Evolutionary conservation across 768 basidiomycete genomes (phyloP).

Genomic region (Coprinopsis cinerea): DNA sequence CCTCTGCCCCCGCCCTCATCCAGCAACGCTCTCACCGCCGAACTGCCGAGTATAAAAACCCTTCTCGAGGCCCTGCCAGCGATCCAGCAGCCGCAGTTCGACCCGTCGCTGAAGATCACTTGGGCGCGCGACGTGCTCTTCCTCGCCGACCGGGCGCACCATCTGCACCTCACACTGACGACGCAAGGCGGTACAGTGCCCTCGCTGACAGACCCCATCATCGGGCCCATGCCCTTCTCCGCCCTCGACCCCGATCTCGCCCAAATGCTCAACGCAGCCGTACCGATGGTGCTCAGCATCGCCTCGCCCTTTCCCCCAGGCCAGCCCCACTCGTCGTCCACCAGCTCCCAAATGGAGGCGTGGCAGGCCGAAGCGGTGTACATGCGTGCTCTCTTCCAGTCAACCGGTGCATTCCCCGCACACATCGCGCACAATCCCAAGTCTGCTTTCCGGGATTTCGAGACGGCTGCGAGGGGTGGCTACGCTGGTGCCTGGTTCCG

Average conservation of each 20-base stretch:
- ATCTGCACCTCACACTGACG: conserved; percentile 7
- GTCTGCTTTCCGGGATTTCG: conserved; percentile 85
- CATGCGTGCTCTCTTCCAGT: conserved; percentile 66
- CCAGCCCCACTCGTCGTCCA: conserved; percentile 12
- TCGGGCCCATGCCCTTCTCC: conserved; percentile 49
- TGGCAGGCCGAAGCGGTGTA: conserved; percentile 55
- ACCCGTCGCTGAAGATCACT: conserved; percentile 55
- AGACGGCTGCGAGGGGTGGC: conserved; percentile 73
- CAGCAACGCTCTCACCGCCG: conserved; percentile 54
- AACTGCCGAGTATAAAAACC: conserved; percentile 59
- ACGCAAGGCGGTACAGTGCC: conserved; percentile 5
- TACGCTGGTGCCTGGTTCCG: conserved; percentile 85
- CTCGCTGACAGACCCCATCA: conserved; percentile 32
- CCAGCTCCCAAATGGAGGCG: background rate
- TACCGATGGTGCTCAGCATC: conserved; percentile 58
- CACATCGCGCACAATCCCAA: conserved; percentile 63
- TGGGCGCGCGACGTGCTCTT: conserved; percentile 84
- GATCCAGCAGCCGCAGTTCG: conserved; percentile 49
- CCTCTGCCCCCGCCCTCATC: conserved; percentile 41
- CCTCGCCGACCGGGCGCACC: conserved; percentile 60
- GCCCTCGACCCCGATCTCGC: conserved; percentile 49
- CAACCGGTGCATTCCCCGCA: conserved; percentile 67
- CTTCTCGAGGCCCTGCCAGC: conserved; percentile 46
- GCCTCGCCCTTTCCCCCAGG: conserved; percentile 22
- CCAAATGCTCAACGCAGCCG: conserved; percentile 41